Evolutionary conservation across 768 basidiomycete species (phyloP).

Genomic region (Mycena pura): DNA sequence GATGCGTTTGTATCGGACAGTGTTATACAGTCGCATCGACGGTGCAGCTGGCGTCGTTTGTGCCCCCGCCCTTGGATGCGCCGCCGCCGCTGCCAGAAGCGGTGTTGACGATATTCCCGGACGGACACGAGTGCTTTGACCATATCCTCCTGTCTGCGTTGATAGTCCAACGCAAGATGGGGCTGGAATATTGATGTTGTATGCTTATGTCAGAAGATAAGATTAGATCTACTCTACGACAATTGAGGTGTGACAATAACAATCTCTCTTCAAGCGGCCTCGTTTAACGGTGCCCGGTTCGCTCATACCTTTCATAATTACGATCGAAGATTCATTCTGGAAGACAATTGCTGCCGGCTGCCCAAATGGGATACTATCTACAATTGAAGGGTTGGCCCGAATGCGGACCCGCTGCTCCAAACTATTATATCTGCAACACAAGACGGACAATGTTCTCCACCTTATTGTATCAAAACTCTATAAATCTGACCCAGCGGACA

Average conservation of each 20-base stretch:
- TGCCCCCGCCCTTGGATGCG: constrained; percentile 53
- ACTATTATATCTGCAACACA: constrained; percentile 7
- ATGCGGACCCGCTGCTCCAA: constrained; percentile 12
- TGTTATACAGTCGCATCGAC: constrained; percentile 38
- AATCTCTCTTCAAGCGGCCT: no score
- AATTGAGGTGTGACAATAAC: no score
- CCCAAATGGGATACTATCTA: constrained; percentile 8
- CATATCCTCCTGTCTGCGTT: constrained; percentile 53
- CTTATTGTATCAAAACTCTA: constrained; percentile 15
- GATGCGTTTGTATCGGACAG: constrained; percentile 18
- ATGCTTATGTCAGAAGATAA: not conserved
- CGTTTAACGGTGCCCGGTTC: no score
- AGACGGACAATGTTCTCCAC: not conserved
- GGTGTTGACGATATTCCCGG: constrained; percentile 51
- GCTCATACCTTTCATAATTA: no score
- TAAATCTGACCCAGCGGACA: constrained; percentile 5
- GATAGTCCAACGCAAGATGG: constrained; percentile 49
- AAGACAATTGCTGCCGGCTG: no score
- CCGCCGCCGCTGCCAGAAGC: constrained; percentile 55
- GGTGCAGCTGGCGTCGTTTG: constrained; percentile 51
- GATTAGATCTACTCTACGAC: no score
- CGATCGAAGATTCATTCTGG: no score
- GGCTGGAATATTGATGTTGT: constrained; percentile 18
- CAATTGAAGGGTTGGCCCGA: not conserved
- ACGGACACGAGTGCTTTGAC: constrained; percentile 51